Evolutionary conservation across 2,329 filamentous ascomycete genomes (phyloP), one percentile per base, ranked within the genome.

Genomic region (Alternaria sp.): DNA sequence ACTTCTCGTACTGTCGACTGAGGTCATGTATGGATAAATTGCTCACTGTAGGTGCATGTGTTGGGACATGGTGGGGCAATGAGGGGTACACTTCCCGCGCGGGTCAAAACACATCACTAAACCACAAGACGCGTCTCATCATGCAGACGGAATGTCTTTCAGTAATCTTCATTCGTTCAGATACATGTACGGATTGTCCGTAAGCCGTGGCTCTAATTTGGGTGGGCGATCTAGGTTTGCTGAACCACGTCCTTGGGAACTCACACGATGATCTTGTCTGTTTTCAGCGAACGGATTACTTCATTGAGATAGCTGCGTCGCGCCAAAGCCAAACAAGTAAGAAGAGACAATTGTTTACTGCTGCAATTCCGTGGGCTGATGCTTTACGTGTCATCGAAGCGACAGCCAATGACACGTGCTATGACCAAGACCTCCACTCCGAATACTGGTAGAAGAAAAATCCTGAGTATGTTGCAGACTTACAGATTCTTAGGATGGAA

Each of bases 41-140:
- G 49, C 55, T 50, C 56, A 57, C 47, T 57, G 57, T 55, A 44
- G 36, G 59, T 66, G 61, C 63, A 64, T 13, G 11, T 21, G 56
- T 52, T 61, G 44, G 57, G 49, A 62, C 57, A 47, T 30, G 50
- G 63, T 56, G 66, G 66, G 66, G 63, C 66, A 66, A 30, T 57
- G 66, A 64, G 66, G 66, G 66, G 63, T 46, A 62, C 40, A 56
- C 30, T 43, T 53, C 40, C 50, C 26, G 21, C 13, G 45, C 25
- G 47, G 47, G 62, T 57, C 30, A 52, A 52, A 47, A 32, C 44
- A 54, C 43, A 36, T 61, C 52, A 50, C 17, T 13, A 8, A 57
- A 50, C 53, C 53, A 32, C 26, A 23, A 52, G 5, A 36, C 30
- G 19, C 30, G 19, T 36, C 13, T 52, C 19, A 19, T 6, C 19